Evolutionary conservation across 148 eudicot genomes (phyloP).

Genomic region (Silene latifolia): DNA sequence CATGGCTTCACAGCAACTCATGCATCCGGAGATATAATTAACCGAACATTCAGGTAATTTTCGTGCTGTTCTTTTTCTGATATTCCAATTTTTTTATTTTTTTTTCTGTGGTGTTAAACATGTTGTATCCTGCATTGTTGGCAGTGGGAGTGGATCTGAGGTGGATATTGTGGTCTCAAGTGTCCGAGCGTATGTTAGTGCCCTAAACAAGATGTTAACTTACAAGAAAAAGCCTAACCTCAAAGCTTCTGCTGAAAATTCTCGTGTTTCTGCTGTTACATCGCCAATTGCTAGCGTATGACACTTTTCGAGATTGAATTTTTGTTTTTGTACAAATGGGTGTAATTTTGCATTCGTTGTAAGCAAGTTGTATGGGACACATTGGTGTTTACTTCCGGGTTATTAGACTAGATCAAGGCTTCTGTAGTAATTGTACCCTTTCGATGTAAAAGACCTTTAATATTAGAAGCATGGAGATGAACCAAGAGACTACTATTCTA

Average conservation of each 20-base stretch:
- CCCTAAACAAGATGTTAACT: slow-evolving; percentile 83
- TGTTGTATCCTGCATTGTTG: not conserved
- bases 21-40: slow-evolving; percentile 53
- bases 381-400: not conserved
- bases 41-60: slow-evolving; percentile 65
- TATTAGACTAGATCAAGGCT: not conserved
- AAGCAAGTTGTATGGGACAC: not conserved
- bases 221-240: slow-evolving; percentile 35
- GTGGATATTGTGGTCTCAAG: slow-evolving; percentile 89
- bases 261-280: slow-evolving; percentile 25
- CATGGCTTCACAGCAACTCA: slow-evolving; percentile 44
- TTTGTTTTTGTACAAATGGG: slow-evolving; percentile 22
- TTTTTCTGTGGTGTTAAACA: not conserved
- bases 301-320: slow-evolving; percentile 2
- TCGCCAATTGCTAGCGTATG: slow-evolving; percentile 22
- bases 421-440: not conserved
- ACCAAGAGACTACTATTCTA: not conserved
- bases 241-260: slow-evolving; percentile 22
- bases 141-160: slow-evolving; percentile 88
- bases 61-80: not conserved
- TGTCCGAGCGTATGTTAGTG: slow-evolving; percentile 82
- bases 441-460: not conserved
- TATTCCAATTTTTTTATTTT: not conserved
- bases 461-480: not conserved
- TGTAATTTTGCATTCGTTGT: not conserved